Evolutionary conservation across 2,329 filamentous ascomycete species (phyloP).

Genomic region (Venturiaceae sp.): DNA sequence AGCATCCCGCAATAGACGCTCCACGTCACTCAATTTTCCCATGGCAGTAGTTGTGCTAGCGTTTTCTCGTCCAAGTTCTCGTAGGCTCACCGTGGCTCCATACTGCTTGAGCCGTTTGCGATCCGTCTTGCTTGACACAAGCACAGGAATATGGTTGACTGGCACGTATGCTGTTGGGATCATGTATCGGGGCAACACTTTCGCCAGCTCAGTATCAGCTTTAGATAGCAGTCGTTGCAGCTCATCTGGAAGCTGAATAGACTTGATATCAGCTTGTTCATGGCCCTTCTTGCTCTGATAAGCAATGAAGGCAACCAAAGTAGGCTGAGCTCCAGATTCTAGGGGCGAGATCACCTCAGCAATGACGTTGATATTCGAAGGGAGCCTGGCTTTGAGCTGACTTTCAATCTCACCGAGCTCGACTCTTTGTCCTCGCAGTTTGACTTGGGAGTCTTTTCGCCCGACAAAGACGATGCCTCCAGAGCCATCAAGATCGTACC

Average conservation of each 20-base stretch:
- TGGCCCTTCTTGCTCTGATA: slow-evolving; percentile 10
- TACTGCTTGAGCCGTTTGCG: slow-evolving; percentile 14
- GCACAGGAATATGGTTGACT: slow-evolving; percentile 30
- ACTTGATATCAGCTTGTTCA: slow-evolving; percentile 12
- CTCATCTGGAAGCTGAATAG: slow-evolving; percentile 13
- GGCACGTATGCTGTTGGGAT: slow-evolving; percentile 34
- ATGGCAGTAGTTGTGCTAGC: neutral
- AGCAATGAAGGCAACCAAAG: slow-evolving; percentile 23
- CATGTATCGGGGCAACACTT: slow-evolving; percentile 23
- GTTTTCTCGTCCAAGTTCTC: slow-evolving; percentile 8
- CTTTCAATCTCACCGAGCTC: slow-evolving; percentile 65
- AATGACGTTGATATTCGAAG: slow-evolving; percentile 30
- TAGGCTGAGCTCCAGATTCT: slow-evolving; percentile 12
- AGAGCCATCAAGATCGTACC: slow-evolving; percentile 62
- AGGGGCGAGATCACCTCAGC: slow-evolving; percentile 36
- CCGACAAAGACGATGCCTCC: slow-evolving; percentile 67
- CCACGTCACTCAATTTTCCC: neutral
- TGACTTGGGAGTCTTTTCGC: slow-evolving; percentile 69
- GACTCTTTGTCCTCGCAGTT: slow-evolving; percentile 70
- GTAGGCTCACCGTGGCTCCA: slow-evolving; percentile 11
- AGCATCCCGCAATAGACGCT: neutral
- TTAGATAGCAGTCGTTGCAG: slow-evolving; percentile 10
- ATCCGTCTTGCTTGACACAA: slow-evolving; percentile 33
- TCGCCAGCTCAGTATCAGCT: slow-evolving; percentile 8
- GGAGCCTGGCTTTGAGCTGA: slow-evolving; percentile 19